Evolutionary conservation across 1,284 basidiomycete species (phyloP).

Genomic region (Hymenochaete sp.): DNA sequence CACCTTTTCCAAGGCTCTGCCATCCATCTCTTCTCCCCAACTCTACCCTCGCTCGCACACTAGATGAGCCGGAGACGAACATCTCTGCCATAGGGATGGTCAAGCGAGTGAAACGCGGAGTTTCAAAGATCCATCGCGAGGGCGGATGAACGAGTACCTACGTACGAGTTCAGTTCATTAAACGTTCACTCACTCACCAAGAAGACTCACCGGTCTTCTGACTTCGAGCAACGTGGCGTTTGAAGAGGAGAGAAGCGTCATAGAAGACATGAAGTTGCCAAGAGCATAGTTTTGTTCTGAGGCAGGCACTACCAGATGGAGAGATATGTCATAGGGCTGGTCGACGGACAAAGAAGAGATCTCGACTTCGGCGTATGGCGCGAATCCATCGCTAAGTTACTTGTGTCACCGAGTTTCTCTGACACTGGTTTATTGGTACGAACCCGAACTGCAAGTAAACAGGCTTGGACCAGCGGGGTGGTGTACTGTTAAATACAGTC

Average conservation of each 20-base stretch:
- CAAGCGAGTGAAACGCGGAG: constrained; percentile 36
- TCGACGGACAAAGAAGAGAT: constrained; percentile 43
- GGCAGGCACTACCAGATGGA: constrained; percentile 57
- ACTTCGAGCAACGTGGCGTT: constrained; percentile 52
- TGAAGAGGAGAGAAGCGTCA: constrained; percentile 45
- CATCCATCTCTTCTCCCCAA: constrained; percentile 63
- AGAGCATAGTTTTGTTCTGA: constrained; percentile 59
- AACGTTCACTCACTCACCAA: too few species aligned
- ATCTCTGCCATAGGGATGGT: constrained; percentile 46
- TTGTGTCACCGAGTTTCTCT: constrained; percentile 1
- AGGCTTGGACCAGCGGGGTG: constrained; percentile 56
- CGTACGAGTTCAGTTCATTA: too few species aligned
- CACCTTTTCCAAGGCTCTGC: constrained; percentile 54
- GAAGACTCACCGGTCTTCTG: constrained; percentile 58
- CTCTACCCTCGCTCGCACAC: constrained; percentile 46
- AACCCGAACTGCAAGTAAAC: constrained; percentile 72
- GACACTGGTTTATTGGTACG: constrained; percentile 20
- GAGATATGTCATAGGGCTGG: constrained; percentile 63
- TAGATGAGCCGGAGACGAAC: constrained; percentile 40
- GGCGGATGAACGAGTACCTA: too few species aligned
- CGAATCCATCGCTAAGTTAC: constrained; percentile 43
- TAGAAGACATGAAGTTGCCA: constrained; percentile 71
- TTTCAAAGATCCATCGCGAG: too few species aligned
- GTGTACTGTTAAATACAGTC: constrained; percentile 61
- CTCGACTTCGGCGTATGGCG: constrained; percentile 49